phyloP scores from a whole-genome alignment of 208 protist genomes.

The Trypanosoma melophagium region DNA sequence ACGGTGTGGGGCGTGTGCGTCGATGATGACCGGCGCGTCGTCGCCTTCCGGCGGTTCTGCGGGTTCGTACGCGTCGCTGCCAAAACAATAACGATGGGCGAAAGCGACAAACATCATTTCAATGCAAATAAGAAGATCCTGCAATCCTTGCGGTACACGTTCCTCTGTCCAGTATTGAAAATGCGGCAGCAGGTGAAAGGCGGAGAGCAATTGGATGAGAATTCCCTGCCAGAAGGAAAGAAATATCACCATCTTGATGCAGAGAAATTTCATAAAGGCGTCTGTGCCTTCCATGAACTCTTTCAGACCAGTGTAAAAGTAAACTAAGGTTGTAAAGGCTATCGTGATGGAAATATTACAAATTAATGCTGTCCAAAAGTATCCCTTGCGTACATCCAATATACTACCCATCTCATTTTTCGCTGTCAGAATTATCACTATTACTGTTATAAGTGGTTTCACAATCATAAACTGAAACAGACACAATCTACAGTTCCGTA shows the following conservation, averaged over 20 bases:
- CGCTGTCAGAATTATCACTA: slow-evolving; percentile 78
- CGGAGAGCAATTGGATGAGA: slow-evolving; percentile 79
- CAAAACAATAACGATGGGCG: slow-evolving; percentile 90
- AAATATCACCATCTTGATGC: slow-evolving; percentile 92
- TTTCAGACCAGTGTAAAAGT: slow-evolving; percentile 90
- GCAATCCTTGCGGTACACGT: slow-evolving; percentile 63
- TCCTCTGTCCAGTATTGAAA: slow-evolving; percentile 80
- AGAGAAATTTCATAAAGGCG: slow-evolving; percentile 91
- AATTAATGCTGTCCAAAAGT: slow-evolving; percentile 89
- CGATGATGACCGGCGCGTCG: background rate
- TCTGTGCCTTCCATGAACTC: slow-evolving; percentile 89
- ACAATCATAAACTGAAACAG: slow-evolving; percentile 93
- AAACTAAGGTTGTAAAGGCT: slow-evolving; percentile 88
- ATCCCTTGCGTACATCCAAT: slow-evolving; percentile 75
- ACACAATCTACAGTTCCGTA: slow-evolving; percentile 84
- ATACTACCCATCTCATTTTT: slow-evolving; percentile 74
- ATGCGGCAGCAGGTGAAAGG: slow-evolving; percentile 59
- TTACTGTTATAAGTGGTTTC: slow-evolving; percentile 84
- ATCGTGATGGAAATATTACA: slow-evolving; percentile 93
- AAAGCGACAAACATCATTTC: slow-evolving; percentile 93
- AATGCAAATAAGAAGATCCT: slow-evolving; percentile 89
- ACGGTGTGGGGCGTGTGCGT: slow-evolving; percentile 28
- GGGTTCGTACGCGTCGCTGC: slow-evolving; percentile 70
- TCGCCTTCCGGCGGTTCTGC: no score
- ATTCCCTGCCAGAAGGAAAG: slow-evolving; percentile 93